phyloP scores from a whole-genome alignment of 257 asterid species.

The Datura wrightii region DNA sequence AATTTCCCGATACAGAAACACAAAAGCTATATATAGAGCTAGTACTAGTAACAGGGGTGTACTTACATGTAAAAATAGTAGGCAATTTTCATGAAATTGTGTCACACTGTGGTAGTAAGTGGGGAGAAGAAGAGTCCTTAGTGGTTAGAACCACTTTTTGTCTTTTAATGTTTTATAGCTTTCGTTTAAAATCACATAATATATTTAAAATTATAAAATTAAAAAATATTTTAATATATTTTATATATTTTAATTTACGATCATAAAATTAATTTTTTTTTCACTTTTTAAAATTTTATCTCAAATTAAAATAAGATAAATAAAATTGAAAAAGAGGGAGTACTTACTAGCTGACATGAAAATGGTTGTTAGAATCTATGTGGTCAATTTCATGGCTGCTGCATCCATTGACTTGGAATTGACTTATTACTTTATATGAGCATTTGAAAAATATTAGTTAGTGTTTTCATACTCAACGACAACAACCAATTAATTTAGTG shows the following conservation, averaged over 20 bases:
- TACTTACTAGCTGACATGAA: background rate
- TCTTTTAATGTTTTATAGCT: background rate
- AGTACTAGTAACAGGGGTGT: too few species aligned
- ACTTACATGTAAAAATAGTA: background rate
- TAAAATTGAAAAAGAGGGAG: too few species aligned
- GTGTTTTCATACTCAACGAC: background rate
- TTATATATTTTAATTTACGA: too few species aligned
- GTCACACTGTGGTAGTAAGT: background rate
- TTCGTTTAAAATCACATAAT: too few species aligned
- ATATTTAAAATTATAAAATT: too few species aligned
- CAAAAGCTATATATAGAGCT: background rate
- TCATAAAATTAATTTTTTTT: too few species aligned
- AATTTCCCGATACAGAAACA: background rate
- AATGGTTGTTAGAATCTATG: background rate
- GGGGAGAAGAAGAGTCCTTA: background rate
- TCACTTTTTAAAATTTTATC: too few species aligned
- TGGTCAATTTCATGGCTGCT: background rate
- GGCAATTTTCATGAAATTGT: background rate
- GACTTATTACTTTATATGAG: background rate
- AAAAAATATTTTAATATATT: too few species aligned
- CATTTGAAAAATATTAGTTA: background rate
- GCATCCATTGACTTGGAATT: background rate
- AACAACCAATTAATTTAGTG: background rate
- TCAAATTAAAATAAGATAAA: too few species aligned
- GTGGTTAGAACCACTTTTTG: background rate